phyloP scores from a whole-genome alignment of 768 basidiomycete genomes.

The Clathrus columnatus region DNA sequence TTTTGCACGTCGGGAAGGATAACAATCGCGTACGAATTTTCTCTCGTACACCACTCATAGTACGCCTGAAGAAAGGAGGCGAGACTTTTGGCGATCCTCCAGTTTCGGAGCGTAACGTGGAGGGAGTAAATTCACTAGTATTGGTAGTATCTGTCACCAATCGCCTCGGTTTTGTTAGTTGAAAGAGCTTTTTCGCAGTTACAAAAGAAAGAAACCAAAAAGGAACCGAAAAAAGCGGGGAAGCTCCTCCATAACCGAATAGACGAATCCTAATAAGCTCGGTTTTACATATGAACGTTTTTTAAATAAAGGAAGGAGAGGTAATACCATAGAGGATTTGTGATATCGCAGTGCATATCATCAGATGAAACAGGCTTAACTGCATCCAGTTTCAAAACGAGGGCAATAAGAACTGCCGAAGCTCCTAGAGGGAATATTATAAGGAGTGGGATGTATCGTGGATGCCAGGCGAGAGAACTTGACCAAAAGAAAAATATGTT shows the following conservation, averaged over 20 bases:
- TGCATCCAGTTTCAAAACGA: slow-evolving; percentile 37
- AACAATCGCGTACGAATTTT: no score
- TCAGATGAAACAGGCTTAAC: slow-evolving; percentile 31
- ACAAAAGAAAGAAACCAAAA: slow-evolving; percentile 40
- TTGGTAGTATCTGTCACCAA: no score
- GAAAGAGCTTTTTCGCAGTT: no score
- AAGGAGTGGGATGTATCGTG: slow-evolving; percentile 33
- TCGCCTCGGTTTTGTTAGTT: no score
- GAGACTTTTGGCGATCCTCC: no score
- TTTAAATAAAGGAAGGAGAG: not conserved
- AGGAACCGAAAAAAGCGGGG: slow-evolving; percentile 44
- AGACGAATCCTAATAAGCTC: slow-evolving; percentile 48
- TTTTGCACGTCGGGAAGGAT: no score
- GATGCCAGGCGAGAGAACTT: slow-evolving; percentile 45
- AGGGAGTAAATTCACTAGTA: no score
- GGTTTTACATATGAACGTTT: no score
- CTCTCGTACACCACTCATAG: no score
- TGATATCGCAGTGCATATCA: slow-evolving; percentile 52
- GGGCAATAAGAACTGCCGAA: slow-evolving; percentile 32
- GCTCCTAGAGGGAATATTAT: slow-evolving; percentile 41
- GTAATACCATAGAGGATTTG: slow-evolving; percentile 44
- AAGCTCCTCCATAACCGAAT: slow-evolving; percentile 49
- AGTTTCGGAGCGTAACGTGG: no score
- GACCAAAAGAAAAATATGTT: slow-evolving; percentile 9
- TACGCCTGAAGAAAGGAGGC: no score